phyloP scores from a whole-genome alignment of 2,329 filamentous ascomycete genomes.

The Venturia oleaginea region DNA sequence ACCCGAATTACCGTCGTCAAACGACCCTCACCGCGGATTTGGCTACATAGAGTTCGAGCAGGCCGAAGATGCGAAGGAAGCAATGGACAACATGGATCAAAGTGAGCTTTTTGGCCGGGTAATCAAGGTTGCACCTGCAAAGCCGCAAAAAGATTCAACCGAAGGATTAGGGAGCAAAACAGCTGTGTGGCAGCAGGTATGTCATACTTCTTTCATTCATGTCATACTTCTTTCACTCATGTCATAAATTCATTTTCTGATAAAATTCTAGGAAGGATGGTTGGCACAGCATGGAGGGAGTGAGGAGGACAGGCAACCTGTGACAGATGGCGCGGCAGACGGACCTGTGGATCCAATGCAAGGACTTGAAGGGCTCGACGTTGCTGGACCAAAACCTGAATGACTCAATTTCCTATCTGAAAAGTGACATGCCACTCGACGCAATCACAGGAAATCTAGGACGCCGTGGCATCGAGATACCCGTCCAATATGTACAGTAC shows the following conservation, averaged over 20 bases:
- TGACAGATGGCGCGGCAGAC: constrained; percentile 23
- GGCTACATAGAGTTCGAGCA: constrained; percentile 94
- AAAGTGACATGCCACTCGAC: constrained; percentile 1
- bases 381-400: constrained; percentile 79
- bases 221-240: not conserved
- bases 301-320: constrained; percentile 57
- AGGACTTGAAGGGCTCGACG: constrained; percentile 83
- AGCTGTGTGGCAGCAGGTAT: constrained; percentile 93
- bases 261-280: constrained; percentile 68
- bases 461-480: constrained; percentile 3
- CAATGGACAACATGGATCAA: constrained; percentile 99
- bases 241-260: not conserved
- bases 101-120: constrained; percentile 87
- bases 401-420: constrained; percentile 32
- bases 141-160: constrained; percentile 78
- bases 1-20: constrained; percentile 69
- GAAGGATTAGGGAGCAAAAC: constrained; percentile 88
- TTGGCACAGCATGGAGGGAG: constrained; percentile 77
- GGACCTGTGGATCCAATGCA: constrained; percentile 74
- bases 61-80: constrained; percentile 77
- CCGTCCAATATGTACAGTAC: constrained; percentile 4
- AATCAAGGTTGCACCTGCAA: constrained; percentile 86
- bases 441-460: not conserved
- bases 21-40: constrained; percentile 79
- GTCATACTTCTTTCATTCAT: constrained; percentile 21